Percentiles rank a stretch among this genome's conserved stretches.
Conservation (phyloP, 2,329 filamentous ascomycete genomes). For the Spiromastix sp. region DNA sequence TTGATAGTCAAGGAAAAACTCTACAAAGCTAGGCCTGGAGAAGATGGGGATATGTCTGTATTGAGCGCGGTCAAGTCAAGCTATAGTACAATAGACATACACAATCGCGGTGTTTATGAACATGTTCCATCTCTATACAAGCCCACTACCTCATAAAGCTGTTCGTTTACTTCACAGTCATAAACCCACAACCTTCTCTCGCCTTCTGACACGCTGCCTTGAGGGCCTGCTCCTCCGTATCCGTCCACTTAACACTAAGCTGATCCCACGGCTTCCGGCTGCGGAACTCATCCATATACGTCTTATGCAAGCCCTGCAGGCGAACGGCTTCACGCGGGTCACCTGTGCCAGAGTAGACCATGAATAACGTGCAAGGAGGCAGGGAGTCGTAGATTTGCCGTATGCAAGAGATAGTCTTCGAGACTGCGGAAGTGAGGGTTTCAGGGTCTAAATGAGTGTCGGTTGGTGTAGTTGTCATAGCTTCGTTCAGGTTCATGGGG, state of each 20-base stretch:
- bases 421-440: conserved; percentile 36
- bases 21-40: too few species aligned
- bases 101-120: too few species aligned
- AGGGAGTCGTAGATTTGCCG: conserved; percentile 44
- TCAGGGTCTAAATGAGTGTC: conserved; percentile 10
- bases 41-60: too few species aligned
- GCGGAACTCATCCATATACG: conserved; percentile 47
- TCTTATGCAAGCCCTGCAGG: conserved; percentile 46
- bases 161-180: conserved; percentile 50
- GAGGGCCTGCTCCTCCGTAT: conserved; percentile 51
- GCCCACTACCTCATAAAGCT: too few species aligned
- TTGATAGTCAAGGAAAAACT: too few species aligned
- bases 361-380: conserved; percentile 49
- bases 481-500: conserved; percentile 33
- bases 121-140: too few species aligned
- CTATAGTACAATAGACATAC: too few species aligned
- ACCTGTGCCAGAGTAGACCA: conserved; percentile 55
- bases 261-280: conserved; percentile 53
- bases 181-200: conserved; percentile 48
- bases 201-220: conserved; percentile 46
- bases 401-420: conserved; percentile 42
- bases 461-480: background rate
- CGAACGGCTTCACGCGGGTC: conserved; percentile 48
- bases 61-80: too few species aligned
- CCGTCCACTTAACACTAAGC: conserved; percentile 53